Percentiles rank a stretch among this genome's conserved stretches.
These are phyloP conservation scores for Paramyrothecium roridum DNA, from an alignment of 2,329 filamentous ascomycete genomes.

Conservation along the genomic window DNA sequence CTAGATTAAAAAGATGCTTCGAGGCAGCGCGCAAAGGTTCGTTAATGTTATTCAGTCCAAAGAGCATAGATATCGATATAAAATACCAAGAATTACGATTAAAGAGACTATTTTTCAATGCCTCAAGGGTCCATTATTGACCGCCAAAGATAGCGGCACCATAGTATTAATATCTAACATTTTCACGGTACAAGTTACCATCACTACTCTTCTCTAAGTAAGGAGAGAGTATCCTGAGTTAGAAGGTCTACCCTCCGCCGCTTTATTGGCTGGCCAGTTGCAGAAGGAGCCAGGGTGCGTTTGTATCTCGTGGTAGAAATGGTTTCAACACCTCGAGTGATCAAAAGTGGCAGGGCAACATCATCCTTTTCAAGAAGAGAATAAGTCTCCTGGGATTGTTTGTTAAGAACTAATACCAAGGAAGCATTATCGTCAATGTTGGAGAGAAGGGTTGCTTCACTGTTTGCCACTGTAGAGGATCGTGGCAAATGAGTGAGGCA, in stretches of 20 bases:
- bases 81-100: too few species aligned
- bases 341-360: background rate
- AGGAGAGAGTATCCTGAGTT: background rate
- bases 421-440: background rate
- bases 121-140: too few species aligned
- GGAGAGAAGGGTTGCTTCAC: background rate
- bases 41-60: too few species aligned
- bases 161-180: too few species aligned
- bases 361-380: background rate
- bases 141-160: too few species aligned
- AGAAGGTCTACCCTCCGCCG: background rate
- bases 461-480: background rate
- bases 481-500: background rate
- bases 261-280: background rate
- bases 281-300: background rate
- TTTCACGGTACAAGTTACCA: too few species aligned
- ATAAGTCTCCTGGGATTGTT: background rate
- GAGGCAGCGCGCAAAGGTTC: too few species aligned
- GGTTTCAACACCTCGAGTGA: background rate
- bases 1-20: too few species aligned
- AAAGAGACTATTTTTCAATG: too few species aligned
- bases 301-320: background rate
- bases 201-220: too few species aligned
- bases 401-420: background rate
- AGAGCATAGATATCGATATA: too few species aligned